A percentile compares a stretch with the other conserved stretches of the same genome.
Conservation (phyloP, 1,139 yeast genomes). For the Magnusiomyces clavatus region DNA sequence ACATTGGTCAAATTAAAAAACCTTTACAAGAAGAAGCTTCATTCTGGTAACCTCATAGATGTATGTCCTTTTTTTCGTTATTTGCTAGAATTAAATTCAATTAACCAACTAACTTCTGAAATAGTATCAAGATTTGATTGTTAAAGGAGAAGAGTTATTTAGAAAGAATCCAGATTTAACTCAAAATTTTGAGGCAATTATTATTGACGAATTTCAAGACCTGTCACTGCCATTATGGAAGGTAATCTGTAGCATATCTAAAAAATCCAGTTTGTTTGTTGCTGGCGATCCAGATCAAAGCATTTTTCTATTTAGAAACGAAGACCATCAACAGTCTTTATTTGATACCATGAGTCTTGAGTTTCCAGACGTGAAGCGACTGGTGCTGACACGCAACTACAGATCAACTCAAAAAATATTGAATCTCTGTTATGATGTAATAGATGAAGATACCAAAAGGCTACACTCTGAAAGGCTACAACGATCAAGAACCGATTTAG, state of each 20-base stretch:
- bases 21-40: slow-evolving; percentile 31
- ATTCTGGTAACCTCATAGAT: slow-evolving; percentile 7
- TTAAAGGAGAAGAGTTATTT: slow-evolving; percentile 48
- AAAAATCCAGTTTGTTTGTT: slow-evolving; percentile 24
- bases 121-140: slow-evolving; percentile 58
- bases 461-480: not conserved
- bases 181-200: slow-evolving; percentile 52
- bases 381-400: slow-evolving; percentile 62
- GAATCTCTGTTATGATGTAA: slow-evolving; percentile 54
- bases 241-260: slow-evolving; percentile 1
- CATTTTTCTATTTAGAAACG: slow-evolving; percentile 81
- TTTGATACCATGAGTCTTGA: slow-evolving; percentile 50
- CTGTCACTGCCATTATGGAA: slow-evolving; percentile 10
- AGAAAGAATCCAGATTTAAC: slow-evolving; percentile 40
- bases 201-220: slow-evolving; percentile 90
- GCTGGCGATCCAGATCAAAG: slow-evolving; percentile 98
- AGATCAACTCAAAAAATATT: slow-evolving; percentile 69
- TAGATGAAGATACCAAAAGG: slow-evolving; percentile 45
- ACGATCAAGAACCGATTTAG: too few relatives aligned
- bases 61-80: slow-evolving; percentile 2
- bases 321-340: slow-evolving; percentile 36
- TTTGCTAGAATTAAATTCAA: not conserved
- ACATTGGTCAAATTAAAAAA: slow-evolving; percentile 55
- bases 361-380: slow-evolving; percentile 35
- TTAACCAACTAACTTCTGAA: slow-evolving; percentile 7